Conservation (phyloP, 257 asterid species). For the Petunia secreta region DNA sequence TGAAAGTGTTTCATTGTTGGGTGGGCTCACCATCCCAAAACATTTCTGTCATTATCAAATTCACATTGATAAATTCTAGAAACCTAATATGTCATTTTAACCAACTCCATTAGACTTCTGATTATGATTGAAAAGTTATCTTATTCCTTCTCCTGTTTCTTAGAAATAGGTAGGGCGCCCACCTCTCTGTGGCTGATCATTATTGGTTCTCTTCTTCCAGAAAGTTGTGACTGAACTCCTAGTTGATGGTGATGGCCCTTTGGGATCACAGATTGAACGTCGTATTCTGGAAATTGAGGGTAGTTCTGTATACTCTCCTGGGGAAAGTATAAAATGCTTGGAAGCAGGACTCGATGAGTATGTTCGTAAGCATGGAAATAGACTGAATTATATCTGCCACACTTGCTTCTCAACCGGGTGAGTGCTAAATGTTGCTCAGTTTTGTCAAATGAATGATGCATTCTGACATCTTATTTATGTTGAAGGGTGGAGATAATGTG, state of each 20-base stretch:
- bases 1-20: neutral
- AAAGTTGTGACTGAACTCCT: conserved; percentile 73
- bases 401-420: conserved; percentile 65
- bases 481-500: conserved; percentile 18
- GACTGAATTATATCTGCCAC: conserved; percentile 50
- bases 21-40: conserved; percentile 4
- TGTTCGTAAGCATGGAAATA: conserved; percentile 67
- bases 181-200: conserved; percentile 36
- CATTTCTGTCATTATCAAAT: neutral
- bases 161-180: conserved; percentile 25
- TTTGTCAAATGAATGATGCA: conserved; percentile 11
- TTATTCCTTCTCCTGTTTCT: conserved; percentile 13
- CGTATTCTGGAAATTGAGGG: conserved; percentile 50
- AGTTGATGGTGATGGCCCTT: conserved; percentile 46
- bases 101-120: neutral
- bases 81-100: neutral
- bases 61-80: neutral
- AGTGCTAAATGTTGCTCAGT: conserved; percentile 36
- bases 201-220: conserved; percentile 46
- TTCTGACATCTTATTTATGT: neutral
- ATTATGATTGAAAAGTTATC: neutral
- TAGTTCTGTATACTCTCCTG: conserved; percentile 40
- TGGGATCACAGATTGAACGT: conserved; percentile 43
- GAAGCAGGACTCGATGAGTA: conserved; percentile 71
- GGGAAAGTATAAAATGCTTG: conserved; percentile 56